Base-by-base conservation (phyloP, 1,284 basidiomycete genomes). In the Schizophyllum amplum region DNA sequence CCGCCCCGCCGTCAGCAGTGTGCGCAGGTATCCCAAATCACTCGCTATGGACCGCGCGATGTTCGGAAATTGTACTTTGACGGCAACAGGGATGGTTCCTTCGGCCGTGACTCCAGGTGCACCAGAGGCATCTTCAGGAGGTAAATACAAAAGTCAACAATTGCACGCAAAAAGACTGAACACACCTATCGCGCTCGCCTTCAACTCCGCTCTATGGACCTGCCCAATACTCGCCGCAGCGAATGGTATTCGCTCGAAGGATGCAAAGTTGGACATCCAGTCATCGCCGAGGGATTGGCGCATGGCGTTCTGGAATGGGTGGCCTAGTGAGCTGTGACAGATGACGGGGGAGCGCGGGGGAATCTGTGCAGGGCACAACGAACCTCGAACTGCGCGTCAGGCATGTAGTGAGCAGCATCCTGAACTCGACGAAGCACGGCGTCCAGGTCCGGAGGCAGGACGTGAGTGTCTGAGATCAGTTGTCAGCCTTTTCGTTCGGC, bases 171-270 rank as follows among this genome's bases (percentile, higher is more conserved):
- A 24, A 13, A 9, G 73, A 69, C 1, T 72, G 74, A 15, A 61
- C 64, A 2, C 63, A 59, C 5, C 69, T 56, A 0, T 78, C 67
- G 13, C 97, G 17, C 33, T 42, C 4, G 33, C 33, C 7, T 42
- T 42, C 20, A 50, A 79, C 1, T 82, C 76, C 0, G 90, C 96
- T 0, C 72, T 75, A 67, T 99, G 97, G 0, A 99, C 96, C 70
- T 99, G 97, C 0, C 96, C 97, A 47, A 99, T 98, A 2, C 94
- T 97, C 0, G 96, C 97, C 0, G 95, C 92, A 0, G 96, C 96
- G 64, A 99, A 92, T 0, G 97, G 97, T 0, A 92, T 78, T 6
- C 90, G 84, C 58, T 91, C 84, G 68, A 98, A 98, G 0, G 81
- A 77, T 3, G 72, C 68, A 67, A 98, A 99, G 47, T 82, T 73